Base-by-base conservation (phyloP, 306 rosid species). In the Mimosa bimucronata region DNA sequence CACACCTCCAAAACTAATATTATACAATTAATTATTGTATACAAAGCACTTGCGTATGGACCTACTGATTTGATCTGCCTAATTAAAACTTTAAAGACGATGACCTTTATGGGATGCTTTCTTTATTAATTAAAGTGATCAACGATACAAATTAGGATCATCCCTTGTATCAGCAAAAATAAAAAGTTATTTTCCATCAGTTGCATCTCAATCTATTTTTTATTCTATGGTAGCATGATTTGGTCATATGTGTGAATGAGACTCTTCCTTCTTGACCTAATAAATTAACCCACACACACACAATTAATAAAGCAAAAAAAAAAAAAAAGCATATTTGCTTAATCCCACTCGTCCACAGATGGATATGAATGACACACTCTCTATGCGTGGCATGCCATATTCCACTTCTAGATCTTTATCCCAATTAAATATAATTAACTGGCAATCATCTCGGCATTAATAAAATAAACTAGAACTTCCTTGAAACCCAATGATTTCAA, bases 31-130 rank as follows among this genome's bases (percentile, higher is more conserved):
- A 15, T 15, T 50, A 14, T 18, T 7, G 15, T 50, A 37, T 21
- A 31, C 58, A 73, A 65, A 57, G 64, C 64, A 66, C 55, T 73
- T 75, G 66, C 61, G 74, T 68, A 61, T 42, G 77, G 80, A 7
- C 80, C 78, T 29, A 69, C 66, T 74, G 0, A 66, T 81, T 38
- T 38, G 71, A 57, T 81, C 30, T 58, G 82, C 77, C 77, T 85
- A 50, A 34, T 34, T 34, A 2, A 34, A 73, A 46, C 74, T 66
- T 57, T 73, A 80, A 77, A 81, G 80, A 3, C 70, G 70, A 80
- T 18, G 10, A 52, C 71, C 75, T 85, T 77, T 81, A 65, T 61
- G 26, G 45, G 12, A 78, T 25, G 53, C 73, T 74, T 85, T 67
- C 73, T 31, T n/a, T 58, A 50, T 68, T 66, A 81, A 81, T 75